These are phyloP conservation scores for Pinus taeda DNA, from an alignment of 75 land plant species.

Conservation along the genomic window DNA sequence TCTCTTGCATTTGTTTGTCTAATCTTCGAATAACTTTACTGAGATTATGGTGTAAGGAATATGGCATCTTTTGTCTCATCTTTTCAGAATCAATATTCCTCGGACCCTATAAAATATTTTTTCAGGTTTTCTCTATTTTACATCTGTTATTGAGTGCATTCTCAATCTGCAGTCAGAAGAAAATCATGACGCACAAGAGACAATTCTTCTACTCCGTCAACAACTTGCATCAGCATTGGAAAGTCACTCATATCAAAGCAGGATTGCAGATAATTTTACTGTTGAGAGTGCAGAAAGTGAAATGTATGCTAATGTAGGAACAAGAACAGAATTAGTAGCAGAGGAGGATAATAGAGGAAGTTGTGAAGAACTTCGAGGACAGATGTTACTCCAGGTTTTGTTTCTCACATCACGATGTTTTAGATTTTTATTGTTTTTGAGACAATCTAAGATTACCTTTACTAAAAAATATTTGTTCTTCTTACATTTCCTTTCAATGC, in stretches of 20 bases:
- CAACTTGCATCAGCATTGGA: conserved; percentile 23
- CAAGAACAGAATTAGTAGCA: neutral
- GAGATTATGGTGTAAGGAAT: neutral
- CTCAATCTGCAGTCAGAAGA: conserved; percentile 42
- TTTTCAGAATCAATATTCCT: neutral
- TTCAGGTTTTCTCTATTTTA: neutral
- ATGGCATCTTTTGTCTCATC: neutral
- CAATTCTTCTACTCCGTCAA: conserved; percentile 41
- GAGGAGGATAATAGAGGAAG: conserved; percentile 18
- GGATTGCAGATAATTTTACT: neutral
- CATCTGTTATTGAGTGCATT: neutral
- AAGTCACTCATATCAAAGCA: conserved; percentile 11
- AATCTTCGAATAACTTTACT: neutral
- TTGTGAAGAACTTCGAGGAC: conserved; percentile 37
- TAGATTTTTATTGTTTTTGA: neutral
- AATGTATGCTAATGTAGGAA: conserved; percentile 9
- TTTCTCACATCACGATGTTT: neutral
- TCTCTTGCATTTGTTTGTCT: neutral
- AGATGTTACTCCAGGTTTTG: conserved; percentile 53
- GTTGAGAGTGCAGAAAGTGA: neutral
- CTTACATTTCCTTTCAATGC: neutral
- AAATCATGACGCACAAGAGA: conserved; percentile 57
- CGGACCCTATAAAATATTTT: neutral
- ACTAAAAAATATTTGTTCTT: neutral
- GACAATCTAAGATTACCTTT: neutral